Evolutionary conservation across 805 yeast genomes (phyloP).

Genomic region (Komagataella phaffii): DNA sequence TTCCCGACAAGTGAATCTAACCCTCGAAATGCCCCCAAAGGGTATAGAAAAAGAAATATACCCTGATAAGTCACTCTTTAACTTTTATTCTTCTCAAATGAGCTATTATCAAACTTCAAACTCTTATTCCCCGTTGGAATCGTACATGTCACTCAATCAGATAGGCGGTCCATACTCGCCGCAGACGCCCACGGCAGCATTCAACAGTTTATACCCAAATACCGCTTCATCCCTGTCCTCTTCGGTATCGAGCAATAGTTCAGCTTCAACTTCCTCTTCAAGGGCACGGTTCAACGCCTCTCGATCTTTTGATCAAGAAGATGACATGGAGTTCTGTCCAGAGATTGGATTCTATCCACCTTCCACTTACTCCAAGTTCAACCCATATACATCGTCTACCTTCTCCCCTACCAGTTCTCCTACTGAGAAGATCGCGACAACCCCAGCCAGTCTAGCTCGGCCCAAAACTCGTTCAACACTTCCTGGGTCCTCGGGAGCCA

Average conservation of each 20-base stretch:
- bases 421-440: constrained; percentile 6
- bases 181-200: background rate
- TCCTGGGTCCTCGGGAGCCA: constrained; percentile 40
- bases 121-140: background rate
- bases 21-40: background rate
- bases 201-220: background rate
- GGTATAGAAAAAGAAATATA: background rate
- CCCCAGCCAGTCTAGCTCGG: background rate
- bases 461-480: constrained; percentile 8
- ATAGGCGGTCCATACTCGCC: background rate
- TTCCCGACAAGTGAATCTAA: background rate
- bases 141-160: background rate
- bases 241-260: background rate
- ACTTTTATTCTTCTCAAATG: background rate
- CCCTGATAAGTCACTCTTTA: background rate
- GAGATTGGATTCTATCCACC: constrained; percentile 20
- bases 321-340: constrained; percentile 54
- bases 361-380: constrained; percentile 32
- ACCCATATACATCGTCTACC: constrained; percentile 53
- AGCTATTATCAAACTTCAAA: background rate
- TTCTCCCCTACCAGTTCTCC: constrained; percentile 40
- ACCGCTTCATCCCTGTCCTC: background rate
- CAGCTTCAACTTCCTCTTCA: background rate
- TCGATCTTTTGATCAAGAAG: constrained; percentile 49
- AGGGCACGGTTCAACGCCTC: constrained; percentile 43